Evolutionary conservation across 345 rosid species (phyloP).

Genomic region (Lenwebbia sp.): DNA sequence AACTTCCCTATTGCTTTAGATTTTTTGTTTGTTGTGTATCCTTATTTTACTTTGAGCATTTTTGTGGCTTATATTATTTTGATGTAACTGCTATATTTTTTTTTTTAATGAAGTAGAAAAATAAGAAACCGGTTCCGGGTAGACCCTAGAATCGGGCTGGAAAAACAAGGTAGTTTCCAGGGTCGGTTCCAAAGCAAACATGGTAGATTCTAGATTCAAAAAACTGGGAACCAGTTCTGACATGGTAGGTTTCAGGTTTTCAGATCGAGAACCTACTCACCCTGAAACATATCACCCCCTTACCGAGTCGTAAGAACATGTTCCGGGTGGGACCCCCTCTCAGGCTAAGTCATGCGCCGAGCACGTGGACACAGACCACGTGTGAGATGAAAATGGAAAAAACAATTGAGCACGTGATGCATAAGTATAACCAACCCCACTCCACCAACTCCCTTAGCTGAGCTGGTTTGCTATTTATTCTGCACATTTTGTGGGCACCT

Average conservation of each 20-base stretch:
- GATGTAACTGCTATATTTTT: neutral
- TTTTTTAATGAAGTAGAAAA: neutral
- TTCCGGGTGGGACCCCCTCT: neutral
- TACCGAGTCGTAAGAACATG: neutral
- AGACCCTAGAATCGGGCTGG: fast-evolving
- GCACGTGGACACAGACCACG: neutral
- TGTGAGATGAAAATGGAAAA: neutral
- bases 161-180: neutral
- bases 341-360: neutral
- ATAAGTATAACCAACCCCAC: neutral
- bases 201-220: fast-evolving
- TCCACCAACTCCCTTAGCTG: neutral
- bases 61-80: neutral
- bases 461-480: neutral
- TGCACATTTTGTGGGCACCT: neutral
- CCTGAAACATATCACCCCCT: neutral
- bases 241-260: no score
- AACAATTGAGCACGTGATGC: neutral
- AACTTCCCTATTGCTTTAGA: neutral
- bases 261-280: no score
- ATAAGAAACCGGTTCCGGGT: fast-evolving
- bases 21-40: neutral
- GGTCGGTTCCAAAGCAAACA: neutral
- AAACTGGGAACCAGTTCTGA: fast-evolving
- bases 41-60: neutral